Evolutionary conservation across 2,329 filamentous ascomycete genomes (phyloP).

Genomic region (Ambrosiella xylebori): DNA sequence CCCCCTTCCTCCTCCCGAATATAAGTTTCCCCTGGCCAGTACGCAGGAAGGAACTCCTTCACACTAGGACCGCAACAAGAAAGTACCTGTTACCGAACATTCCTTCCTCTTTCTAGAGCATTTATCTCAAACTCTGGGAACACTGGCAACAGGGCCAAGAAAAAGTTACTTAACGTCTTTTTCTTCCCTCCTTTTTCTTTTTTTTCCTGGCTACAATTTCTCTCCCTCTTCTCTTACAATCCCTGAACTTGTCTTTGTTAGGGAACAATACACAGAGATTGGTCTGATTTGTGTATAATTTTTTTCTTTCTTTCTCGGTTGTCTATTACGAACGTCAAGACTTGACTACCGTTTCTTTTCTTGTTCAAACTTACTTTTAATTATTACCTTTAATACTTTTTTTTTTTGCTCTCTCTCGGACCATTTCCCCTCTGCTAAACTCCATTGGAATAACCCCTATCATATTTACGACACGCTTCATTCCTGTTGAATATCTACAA

Average conservation of each 20-base stretch:
- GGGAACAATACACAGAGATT: neutral
- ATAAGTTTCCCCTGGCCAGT: neutral
- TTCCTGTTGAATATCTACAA: neutral
- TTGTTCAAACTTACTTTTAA: neutral
- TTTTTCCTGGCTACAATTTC: neutral
- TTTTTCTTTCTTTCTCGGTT: neutral
- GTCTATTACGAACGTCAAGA: neutral
- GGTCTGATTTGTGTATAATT: neutral
- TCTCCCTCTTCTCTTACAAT: conserved; percentile 3
- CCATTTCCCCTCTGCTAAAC: neutral
- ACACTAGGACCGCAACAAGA: neutral
- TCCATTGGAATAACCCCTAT: neutral
- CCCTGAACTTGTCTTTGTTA: neutral
- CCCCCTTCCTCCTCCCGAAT: neutral
- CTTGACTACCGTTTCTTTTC: neutral
- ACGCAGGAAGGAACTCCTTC: neutral
- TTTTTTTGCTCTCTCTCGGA: neutral
- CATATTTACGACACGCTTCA: neutral
- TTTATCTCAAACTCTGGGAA: neutral
- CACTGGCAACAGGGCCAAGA: neutral
- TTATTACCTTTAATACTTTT: conserved; percentile 2
- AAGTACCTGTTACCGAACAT: neutral
- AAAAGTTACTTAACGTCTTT: conserved; percentile 3
- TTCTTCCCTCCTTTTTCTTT: neutral
- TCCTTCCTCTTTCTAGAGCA: neutral